phyloP scores from a whole-genome alignment of 176 grass and related monocot species.

The Raddia distichophylla region DNA sequence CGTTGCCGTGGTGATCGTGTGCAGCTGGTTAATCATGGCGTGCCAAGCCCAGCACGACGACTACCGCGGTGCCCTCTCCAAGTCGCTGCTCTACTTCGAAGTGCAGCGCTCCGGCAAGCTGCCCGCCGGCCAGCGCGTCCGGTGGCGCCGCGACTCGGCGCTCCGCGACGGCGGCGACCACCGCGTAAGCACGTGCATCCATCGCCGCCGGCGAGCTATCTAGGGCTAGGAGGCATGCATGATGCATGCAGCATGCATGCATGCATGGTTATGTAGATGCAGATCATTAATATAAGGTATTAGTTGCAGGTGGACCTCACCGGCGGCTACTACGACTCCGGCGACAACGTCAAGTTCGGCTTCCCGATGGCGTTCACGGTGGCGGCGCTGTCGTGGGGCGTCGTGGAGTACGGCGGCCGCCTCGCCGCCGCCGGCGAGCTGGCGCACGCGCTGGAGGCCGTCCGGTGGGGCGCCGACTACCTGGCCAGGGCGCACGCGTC shows the following conservation, averaged over 20 bases:
- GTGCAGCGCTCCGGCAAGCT: constrained; percentile 69
- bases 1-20: not conserved
- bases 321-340: constrained; percentile 77
- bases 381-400: constrained; percentile 64
- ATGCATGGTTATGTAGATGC: not conserved
- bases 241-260: not conserved
- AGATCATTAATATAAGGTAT: not conserved
- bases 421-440: constrained; percentile 55
- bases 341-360: constrained; percentile 82
- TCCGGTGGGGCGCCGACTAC: constrained; percentile 85
- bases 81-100: constrained; percentile 84
- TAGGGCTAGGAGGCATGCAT: not conserved
- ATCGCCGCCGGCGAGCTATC: not conserved
- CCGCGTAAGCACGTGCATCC: constrained; percentile 35
- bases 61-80: constrained; percentile 58
- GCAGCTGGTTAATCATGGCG: not conserved
- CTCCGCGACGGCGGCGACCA: constrained; percentile 58
- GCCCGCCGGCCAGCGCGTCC: constrained; percentile 60
- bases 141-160: constrained; percentile 71
- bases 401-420: constrained; percentile 34
- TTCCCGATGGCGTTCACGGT: constrained; percentile 68
- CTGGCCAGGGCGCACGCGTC: constrained; percentile 56
- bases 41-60: constrained; percentile 19
- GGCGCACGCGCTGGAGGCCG: constrained; percentile 49
- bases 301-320: constrained; percentile 59